Conservation (phyloP, 805 yeast species). For the Yarrowia divulgata region DNA sequence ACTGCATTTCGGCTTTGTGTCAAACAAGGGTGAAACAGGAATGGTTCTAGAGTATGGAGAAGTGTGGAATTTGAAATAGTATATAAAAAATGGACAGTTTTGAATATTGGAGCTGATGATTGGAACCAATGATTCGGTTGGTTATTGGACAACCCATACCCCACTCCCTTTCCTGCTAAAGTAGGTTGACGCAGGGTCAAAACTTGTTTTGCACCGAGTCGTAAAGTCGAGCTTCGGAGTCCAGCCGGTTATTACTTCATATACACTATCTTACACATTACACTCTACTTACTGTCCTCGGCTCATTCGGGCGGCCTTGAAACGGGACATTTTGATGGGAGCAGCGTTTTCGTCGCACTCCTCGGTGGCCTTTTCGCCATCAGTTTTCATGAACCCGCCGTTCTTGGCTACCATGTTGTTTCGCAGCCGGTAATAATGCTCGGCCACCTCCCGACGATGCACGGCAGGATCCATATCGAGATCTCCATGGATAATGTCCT, state of each 20-base stretch:
- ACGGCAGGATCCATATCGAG: conserved; percentile 50
- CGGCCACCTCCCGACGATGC: conserved; percentile 58
- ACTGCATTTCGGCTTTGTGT: neutral
- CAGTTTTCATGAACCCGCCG: conserved; percentile 58
- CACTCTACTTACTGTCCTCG: neutral
- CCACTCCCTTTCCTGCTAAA: neutral
- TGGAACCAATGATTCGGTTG: no score
- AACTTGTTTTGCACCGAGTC: neutral
- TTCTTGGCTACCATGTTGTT: conserved; percentile 58
- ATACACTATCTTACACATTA: conserved; percentile 4
- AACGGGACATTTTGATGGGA: conserved; percentile 67
- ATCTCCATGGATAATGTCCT: conserved; percentile 42
- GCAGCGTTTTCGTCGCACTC: conserved; percentile 72
- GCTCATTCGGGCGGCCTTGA: conserved; percentile 60
- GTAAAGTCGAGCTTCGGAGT: no score
- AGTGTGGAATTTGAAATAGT: no score
- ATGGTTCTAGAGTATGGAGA: neutral
- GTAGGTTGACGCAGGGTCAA: conserved; percentile 11
- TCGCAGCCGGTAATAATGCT: conserved; percentile 64
- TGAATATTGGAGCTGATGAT: no score
- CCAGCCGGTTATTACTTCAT: no score
- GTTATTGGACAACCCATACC: no score
- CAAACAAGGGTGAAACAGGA: neutral
- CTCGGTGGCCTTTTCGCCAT: conserved; percentile 64
- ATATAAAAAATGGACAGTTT: no score